Evolutionary conservation across 495 filamentous ascomycete species (phyloP), one percentile per base, ranked within the genome.

Genomic region (Cudoniella acicularis): DNA sequence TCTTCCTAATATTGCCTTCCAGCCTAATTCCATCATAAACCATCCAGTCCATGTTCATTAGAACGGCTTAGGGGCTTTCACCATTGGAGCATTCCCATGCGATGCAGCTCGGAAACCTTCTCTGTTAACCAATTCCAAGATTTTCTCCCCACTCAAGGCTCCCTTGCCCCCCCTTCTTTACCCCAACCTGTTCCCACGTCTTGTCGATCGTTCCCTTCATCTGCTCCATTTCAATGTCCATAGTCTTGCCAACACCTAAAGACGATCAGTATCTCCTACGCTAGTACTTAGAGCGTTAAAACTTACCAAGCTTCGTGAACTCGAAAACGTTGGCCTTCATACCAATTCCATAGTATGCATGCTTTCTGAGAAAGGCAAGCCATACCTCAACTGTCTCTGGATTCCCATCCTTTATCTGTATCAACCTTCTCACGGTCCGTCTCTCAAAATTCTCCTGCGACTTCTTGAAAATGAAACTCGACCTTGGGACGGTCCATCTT

Each of bases 301-400:
- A 75, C 77, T 51, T 73, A 77, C 90, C 87, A 26, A 96, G 68
- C 57, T 80, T 82, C 64, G 88, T 84, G 75, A 88, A 88, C 67
- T 93, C 88, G 87, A 88, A 98, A 48, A 98, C 80, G 68, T 98
- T 97, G 22, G 95, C 93, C 79, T 98, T 98, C 92, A 98, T 96
- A 67, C 94, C 94, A 23, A 98, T 86, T 9, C 95, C 94, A 69
- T 95, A 89, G 69, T 93, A 96, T 13, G 88, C 85, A 68, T 96
- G 86, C 73, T 94, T 96, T 70, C 85, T 83, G 62, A 98, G 70
- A 61, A 94, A 98, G 11, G 90, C 92, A 46, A 98, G 73, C 94
- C 94, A 98, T 22, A 88, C 67, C 72, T 94, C 86, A 36, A 98
- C 91, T 2, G 82, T 84, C 72, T 96, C 90, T 11, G 91, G 85